Conservation (phyloP, 176 grass and related monocot species). For the Cenchrus purpureus region DNA sequence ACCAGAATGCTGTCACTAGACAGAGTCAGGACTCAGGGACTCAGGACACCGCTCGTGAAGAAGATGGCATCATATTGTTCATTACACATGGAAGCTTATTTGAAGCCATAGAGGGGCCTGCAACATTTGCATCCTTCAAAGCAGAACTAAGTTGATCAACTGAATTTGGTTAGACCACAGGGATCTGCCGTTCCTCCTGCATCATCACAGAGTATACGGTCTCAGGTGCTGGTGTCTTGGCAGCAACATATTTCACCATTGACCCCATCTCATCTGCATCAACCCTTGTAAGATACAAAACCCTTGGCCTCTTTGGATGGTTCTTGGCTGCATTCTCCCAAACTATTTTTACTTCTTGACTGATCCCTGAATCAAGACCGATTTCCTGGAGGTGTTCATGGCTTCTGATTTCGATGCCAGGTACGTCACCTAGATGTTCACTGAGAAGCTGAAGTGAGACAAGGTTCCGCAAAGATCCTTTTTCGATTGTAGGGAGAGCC, state of each 20-base stretch:
- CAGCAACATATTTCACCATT: slow-evolving; percentile 3
- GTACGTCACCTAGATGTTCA: background rate
- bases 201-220: background rate
- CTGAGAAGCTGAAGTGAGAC: background rate
- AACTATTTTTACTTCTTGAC: background rate
- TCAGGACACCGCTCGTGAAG: too few relatives aligned
- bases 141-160: background rate
- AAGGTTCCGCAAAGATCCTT: background rate
- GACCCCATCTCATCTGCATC: background rate
- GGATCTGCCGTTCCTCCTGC: background rate
- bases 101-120: background rate
- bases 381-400: background rate
- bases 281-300: background rate
- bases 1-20: background rate
- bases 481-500: background rate
- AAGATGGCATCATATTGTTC: background rate
- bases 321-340: slow-evolving; percentile 16
- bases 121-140: background rate
- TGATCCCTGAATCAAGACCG: background rate
- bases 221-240: background rate
- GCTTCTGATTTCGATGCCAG: background rate
- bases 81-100: background rate
- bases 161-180: background rate
- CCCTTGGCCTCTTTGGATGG: slow-evolving; percentile 14
- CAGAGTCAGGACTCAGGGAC: too few relatives aligned